Evolutionary conservation across 2,329 filamentous ascomycete genomes (phyloP).

Genomic region (Thelonectria blattea): DNA sequence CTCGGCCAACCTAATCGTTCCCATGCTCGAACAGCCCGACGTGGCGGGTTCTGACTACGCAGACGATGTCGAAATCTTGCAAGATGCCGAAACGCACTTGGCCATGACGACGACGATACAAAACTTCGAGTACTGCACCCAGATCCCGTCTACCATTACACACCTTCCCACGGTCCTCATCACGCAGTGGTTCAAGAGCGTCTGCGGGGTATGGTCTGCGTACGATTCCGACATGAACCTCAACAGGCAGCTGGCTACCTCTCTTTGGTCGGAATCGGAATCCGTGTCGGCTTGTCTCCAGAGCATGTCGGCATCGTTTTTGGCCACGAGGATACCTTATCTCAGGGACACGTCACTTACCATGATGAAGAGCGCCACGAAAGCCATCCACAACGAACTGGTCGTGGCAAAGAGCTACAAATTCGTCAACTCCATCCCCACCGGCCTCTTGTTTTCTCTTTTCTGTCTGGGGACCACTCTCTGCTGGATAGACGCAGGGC

Average conservation of each 20-base stretch:
- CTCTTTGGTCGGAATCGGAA: conserved; percentile 46
- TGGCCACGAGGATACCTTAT: conserved; percentile 43
- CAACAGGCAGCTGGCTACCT: conserved; percentile 46
- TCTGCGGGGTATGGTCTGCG: conserved; percentile 49
- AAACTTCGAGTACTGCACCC: conserved; percentile 7
- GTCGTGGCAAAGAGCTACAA: conserved; percentile 30
- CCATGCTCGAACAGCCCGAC: conserved; percentile 10
- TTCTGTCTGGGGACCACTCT: conserved; percentile 49
- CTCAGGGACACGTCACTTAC: conserved; percentile 42
- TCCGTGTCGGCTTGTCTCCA: conserved; percentile 48
- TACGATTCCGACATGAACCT: conserved; percentile 48
- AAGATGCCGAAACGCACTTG: background rate
- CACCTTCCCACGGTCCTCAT: conserved; percentile 41
- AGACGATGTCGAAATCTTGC: conserved; percentile 16
- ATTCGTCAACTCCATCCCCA: conserved; percentile 36
- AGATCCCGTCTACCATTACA: conserved; percentile 21
- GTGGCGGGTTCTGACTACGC: conserved; percentile 6
- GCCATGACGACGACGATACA: conserved; percentile 6
- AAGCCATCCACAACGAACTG: conserved; percentile 43
- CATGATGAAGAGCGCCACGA: conserved; percentile 44
- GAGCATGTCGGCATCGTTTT: conserved; percentile 48
- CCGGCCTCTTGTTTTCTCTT: conserved; percentile 45
- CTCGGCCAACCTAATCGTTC: conserved; percentile 11
- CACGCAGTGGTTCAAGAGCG: conserved; percentile 46
- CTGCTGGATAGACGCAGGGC: conserved; percentile 47